Evolutionary conservation across 2,329 filamentous ascomycete genomes (phyloP), one percentile per base, ranked within the genome.

Genomic region (Arthrobotrys iridis): DNA sequence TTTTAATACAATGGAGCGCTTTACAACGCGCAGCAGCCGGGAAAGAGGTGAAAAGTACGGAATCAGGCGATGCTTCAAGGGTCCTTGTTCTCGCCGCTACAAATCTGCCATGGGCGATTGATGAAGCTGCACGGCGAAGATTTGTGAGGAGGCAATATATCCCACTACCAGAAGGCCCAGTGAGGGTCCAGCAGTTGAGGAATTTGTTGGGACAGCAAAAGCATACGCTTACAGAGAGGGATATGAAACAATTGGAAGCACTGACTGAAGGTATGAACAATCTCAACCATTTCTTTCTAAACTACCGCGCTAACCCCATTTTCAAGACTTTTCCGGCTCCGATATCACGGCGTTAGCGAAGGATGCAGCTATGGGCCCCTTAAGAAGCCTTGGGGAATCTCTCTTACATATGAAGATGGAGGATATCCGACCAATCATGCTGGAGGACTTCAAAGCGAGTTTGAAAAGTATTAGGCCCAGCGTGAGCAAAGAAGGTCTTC

Each of bases 281-380:
- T 13, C 30, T 41, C 30, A 7, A 6, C 20, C 11, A n/a, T 26
- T 45, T 48, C 3, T 1, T 11, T 35, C 22, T 13, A 22, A 6
- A 18, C 40, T 48, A 18, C 11, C 37, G 5, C 20, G 65, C 65
- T 13, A 73, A 18, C 6, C 13, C 24, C 59, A 52, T 75, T 22
- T 58, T 13, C 18, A 78, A 97, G 93, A 93, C n/a, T 99, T 97
- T 83, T 97, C 93, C 6, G 95, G 95, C 46, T 97, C 93, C 1
- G 95, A 99, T 80, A 97, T 99, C 78, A 98, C 95, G 20, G 93
- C 95, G 0, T 85, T 99, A 6, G 95, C 95, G 5, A 99, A 99
- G 83, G 95, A 99, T 81, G 95, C 95, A 6, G 95, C 95, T 1
- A 99, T 99, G 95, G 94, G 95, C 0, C 95, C 95, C 0, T 84